These are phyloP conservation scores for Candida orba DNA, from an alignment of 805 yeast species.

Conservation along the genomic window DNA sequence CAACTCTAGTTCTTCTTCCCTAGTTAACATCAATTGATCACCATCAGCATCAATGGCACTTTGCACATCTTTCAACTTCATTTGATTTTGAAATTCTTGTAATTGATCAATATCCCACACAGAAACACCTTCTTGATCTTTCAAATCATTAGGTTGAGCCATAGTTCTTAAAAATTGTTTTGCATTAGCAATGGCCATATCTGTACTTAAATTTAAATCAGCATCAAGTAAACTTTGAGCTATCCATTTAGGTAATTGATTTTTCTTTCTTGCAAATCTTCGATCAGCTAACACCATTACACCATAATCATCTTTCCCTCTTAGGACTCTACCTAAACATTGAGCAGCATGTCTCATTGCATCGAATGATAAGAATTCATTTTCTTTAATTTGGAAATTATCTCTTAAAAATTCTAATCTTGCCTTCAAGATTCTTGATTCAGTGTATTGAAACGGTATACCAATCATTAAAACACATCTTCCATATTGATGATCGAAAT, in stretches of 20 bases:
- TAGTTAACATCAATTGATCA: constrained; percentile 22
- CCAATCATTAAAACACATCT: constrained; percentile 98
- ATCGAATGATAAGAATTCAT: constrained; percentile 92
- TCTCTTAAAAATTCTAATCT: constrained; percentile 89
- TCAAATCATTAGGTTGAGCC: constrained; percentile 89
- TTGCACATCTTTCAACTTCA: constrained; percentile 22
- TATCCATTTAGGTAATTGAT: constrained; percentile 95
- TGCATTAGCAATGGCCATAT: constrained; percentile 94
- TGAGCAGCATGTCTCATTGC: constrained; percentile 99
- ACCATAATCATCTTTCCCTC: constrained; percentile 99
- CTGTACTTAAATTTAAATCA: constrained; percentile 87
- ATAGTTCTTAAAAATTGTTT: constrained; percentile 84
- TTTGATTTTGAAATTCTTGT: constrained; percentile 48
- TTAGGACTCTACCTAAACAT: constrained; percentile 90
- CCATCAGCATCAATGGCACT: constrained; percentile 21
- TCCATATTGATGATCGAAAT: constrained; percentile 98
- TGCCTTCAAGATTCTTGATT: constrained; percentile 91
- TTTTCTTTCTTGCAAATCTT: constrained; percentile 78
- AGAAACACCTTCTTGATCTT: constrained; percentile 89
- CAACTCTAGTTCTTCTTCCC: constrained; percentile 19
- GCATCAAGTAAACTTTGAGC: constrained; percentile 89
- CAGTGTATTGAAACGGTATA: constrained; percentile 98
- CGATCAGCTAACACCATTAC: constrained; percentile 97
- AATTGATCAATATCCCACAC: constrained; percentile 83
- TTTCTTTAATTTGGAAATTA: constrained; percentile 86